These are phyloP conservation scores for Darksidea phi DNA, from an alignment of 495 filamentous ascomycete species.

Conservation along the genomic window DNA sequence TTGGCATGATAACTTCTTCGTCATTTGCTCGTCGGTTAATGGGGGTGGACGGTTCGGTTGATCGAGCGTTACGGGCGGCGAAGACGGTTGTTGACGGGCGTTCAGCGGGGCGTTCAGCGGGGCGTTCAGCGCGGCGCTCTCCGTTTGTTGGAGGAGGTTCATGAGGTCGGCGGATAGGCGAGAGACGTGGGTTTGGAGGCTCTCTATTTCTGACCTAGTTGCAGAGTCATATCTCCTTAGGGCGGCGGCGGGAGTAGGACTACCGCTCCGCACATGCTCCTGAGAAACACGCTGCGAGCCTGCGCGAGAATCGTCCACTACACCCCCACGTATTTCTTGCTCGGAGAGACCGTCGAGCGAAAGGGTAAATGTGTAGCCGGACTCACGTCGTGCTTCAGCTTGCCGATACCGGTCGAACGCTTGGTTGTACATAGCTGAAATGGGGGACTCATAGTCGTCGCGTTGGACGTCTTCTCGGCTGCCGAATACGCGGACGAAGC, in stretches of 20 bases:
- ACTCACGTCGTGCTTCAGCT: conserved; percentile 39
- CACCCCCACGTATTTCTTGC: conserved; percentile 9
- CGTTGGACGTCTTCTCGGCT: conserved; percentile 45
- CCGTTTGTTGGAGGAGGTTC: too few relatives aligned
- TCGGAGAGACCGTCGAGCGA: not conserved
- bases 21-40: conserved; percentile 50
- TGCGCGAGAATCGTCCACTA: conserved; percentile 9
- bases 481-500: conserved; percentile 43
- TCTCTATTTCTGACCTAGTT: not conserved
- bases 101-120: too few relatives aligned
- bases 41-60: conserved; percentile 49
- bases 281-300: not conserved
- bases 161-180: too few relatives aligned
- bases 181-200: too few relatives aligned
- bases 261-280: too few relatives aligned
- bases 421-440: conserved; percentile 44
- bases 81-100: not conserved
- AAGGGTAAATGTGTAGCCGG: not conserved
- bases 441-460: conserved; percentile 46
- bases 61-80: conserved; percentile 36
- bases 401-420: conserved; percentile 40
- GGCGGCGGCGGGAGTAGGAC: not conserved
- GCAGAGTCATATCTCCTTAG: not conserved
- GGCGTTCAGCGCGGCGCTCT: too few relatives aligned
- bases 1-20: conserved; percentile 54